Evolutionary conservation across 148 eudicot species (phyloP).

Genomic region (Amaranthus palmeri): DNA sequence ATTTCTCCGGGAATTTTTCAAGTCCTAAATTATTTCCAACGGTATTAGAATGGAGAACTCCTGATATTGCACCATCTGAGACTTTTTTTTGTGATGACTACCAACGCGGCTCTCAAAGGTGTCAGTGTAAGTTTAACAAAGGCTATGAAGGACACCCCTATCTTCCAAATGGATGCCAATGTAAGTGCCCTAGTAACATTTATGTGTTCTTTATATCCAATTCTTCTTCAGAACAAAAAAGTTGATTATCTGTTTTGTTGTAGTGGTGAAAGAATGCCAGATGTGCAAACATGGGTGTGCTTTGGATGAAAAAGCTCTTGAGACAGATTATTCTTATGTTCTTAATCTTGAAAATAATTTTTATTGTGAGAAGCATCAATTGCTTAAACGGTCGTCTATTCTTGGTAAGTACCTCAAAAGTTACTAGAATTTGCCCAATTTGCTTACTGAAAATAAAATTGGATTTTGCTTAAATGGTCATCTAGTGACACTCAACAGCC

Average conservation of each 20-base stretch:
- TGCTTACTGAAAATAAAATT: neutral
- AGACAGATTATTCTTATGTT: no score
- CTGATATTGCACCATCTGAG: neutral
- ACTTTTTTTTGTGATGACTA: no score
- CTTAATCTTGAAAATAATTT: neutral
- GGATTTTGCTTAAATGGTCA: no score
- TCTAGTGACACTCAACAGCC: neutral
- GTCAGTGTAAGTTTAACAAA: neutral
- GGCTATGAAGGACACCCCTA: slow-evolving; percentile 24
- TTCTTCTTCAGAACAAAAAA: neutral
- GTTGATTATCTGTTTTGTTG: neutral
- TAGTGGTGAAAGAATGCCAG: slow-evolving; percentile 16
- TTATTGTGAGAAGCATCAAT: neutral
- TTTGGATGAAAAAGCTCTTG: neutral
- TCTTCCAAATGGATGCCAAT: slow-evolving; percentile 29
- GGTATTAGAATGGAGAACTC: slow-evolving; percentile 12
- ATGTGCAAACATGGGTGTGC: slow-evolving; percentile 13
- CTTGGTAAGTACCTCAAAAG: slow-evolving; percentile 15
- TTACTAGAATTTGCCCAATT: neutral
- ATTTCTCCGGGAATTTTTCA: neutral
- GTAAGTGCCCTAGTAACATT: neutral
- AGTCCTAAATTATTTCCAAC: neutral
- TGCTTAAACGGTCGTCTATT: slow-evolving; percentile 11
- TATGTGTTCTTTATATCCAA: no score
- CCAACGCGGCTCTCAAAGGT: neutral